Evolutionary conservation across 129 eudicot genomes (phyloP).

Genomic region (Flaveria linearis): DNA sequence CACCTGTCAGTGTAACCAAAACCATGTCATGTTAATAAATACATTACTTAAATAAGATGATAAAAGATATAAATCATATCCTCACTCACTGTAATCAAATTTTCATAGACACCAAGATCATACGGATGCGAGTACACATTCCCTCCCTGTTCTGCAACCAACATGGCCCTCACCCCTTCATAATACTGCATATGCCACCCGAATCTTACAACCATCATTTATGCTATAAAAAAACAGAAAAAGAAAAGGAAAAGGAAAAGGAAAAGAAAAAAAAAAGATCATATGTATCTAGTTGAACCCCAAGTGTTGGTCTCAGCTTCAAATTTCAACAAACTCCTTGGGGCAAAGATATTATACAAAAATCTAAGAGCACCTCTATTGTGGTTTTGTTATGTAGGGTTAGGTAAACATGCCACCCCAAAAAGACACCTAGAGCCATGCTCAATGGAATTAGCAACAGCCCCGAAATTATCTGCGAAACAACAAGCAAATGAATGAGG

Average conservation of each 20-base stretch:
- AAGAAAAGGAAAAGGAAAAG: neutral
- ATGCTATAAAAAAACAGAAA: neutral
- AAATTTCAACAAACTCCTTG: neutral
- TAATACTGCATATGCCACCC: constrained; percentile 54
- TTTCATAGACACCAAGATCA: constrained; percentile 79
- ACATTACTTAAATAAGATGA: neutral
- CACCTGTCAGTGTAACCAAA: constrained; percentile 33
- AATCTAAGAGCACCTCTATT: constrained; percentile 62
- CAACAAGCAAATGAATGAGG: neutral
- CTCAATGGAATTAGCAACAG: constrained; percentile 58
- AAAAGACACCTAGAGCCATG: constrained; percentile 61
- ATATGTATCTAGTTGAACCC: neutral
- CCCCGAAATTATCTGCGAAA: constrained; percentile 64
- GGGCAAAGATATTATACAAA: neutral
- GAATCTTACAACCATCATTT: constrained; percentile 3
- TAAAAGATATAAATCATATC: constrained; percentile 10
- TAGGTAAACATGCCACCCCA: constrained; percentile 83
- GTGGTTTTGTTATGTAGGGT: constrained; percentile 82
- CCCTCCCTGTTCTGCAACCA: constrained; percentile 93
- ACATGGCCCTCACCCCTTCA: constrained; percentile 97
- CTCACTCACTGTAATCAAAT: constrained; percentile 60
- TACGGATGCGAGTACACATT: constrained; percentile 81
- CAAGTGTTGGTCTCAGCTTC: neutral
- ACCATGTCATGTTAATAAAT: neutral
- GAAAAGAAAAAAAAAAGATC: neutral